These are phyloP conservation scores for Aspergillus arachidicola DNA, from an alignment of 2,329 filamentous ascomycete genomes.

Conservation along the genomic window DNA sequence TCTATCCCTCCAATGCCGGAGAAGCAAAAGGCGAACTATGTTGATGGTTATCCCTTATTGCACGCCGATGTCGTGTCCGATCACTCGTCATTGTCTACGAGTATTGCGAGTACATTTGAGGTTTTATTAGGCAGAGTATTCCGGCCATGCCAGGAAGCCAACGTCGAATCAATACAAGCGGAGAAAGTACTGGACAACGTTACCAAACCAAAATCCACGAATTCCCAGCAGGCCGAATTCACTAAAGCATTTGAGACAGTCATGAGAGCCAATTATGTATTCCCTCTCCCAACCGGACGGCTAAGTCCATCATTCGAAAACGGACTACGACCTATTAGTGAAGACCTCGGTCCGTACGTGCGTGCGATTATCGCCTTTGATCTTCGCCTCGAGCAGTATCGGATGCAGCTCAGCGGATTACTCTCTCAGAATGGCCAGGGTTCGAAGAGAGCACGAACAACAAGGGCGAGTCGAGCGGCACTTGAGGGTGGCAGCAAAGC, in stretches of 20 bases:
- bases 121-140: conserved; percentile 32
- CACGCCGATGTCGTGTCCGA: conserved; percentile 54
- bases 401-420: conserved; percentile 63
- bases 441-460: conserved; percentile 67
- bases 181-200: conserved; percentile 34
- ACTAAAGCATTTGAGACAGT: conserved; percentile 56
- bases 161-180: conserved; percentile 29
- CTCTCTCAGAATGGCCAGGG: conserved; percentile 59
- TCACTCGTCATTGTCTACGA: conserved; percentile 42
- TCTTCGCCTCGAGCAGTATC: conserved; percentile 67
- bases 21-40: conserved; percentile 58
- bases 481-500: conserved; percentile 72
- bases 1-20: conserved; percentile 61
- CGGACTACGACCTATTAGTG: conserved; percentile 63
- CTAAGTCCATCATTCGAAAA: conserved; percentile 74
- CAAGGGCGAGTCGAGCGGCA: conserved; percentile 73
- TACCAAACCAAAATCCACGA: conserved; percentile 17
- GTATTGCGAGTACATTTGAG: conserved; percentile 36
- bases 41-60: conserved; percentile 56
- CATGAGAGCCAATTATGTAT: conserved; percentile 41
- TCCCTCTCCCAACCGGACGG: conserved; percentile 36
- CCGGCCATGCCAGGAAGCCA: conserved; percentile 17
- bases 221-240: conserved; percentile 44
- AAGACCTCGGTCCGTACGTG: conserved; percentile 89
- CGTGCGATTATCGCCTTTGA: conserved; percentile 82